Evolutionary conservation across 2,329 filamentous ascomycete species (phyloP), one percentile per base, ranked within the genome.

Genomic region (Claviceps pazoutovae): DNA sequence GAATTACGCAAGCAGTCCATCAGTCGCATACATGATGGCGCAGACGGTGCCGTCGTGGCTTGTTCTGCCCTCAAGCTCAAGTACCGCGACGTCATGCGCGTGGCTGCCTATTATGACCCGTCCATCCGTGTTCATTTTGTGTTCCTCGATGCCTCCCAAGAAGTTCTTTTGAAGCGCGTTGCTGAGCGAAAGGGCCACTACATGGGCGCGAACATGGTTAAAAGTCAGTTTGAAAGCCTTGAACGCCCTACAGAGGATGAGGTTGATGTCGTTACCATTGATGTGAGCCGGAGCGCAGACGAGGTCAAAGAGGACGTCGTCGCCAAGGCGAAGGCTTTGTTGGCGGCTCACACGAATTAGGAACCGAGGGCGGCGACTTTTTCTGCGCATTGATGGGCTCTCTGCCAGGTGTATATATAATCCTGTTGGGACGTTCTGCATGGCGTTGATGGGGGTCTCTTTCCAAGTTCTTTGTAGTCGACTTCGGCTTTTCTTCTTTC

Each of bases 11-110:
- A 88, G 57, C 83, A 82, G 61, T 79, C 81, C 6, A 72, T 82
- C 51, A 68, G 69, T 50, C 72, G 72, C 49, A 72, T 85, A 54
- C 70, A 73, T 51, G 68, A 67, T 48, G 80, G 82, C 39, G 74
- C 78, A 17, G 70, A 76, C 34, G 84, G 88, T 48, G 93, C 96
- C n/a, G 87, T 98, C 48, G 79, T 98, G 55, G 95, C 93, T 50
- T 98, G 93, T 76, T 95, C 88, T 13, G 93, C 91, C 1, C 78
- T 98, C 51, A 97, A 97, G 76, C 86, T 87, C 66, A 96, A 95
- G 71, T 98, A 98, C 74, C 84, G 93, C 60, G 93, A 98, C 61
- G 86, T 91, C 56, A 88, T 93, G 65, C 81, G 87, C 36, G 82
- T 90, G 8, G 86, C 86, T 7, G 82, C 82, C 16, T 89, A 90